Base-by-base conservation (phyloP, 2,329 filamentous ascomycete genomes). In the Macrophomina tecta region DNA sequence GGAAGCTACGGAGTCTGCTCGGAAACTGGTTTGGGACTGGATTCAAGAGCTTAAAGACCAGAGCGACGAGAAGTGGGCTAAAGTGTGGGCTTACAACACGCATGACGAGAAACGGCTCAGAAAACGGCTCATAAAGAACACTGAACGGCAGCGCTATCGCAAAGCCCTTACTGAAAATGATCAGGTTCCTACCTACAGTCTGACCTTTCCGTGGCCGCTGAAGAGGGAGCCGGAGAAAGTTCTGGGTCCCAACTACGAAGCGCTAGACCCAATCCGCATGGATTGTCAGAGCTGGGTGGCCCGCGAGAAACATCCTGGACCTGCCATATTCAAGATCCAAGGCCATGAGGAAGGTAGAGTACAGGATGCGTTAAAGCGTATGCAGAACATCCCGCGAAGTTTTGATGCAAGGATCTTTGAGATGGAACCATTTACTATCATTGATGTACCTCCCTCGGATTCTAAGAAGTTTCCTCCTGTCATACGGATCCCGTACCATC, bases 161-260 rank as follows among this genome's bases (percentile, higher is more conserved):
- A 62, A 49, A 72, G 72, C 67, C 52, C 65, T 67, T 9, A 5
- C n/a, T 18, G 30, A 38, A 18, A 5, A 32, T 7, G 38, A 36
- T 51, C n/a, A 18, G 30, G 32, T 42, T 12, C 53, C 40, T 4
- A 3, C 5, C 2, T 32, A 36, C 34, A 51, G 4, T 8, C 6
- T 23, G 32, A 23, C 14, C 6, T 40, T 66, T 30, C 6, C 34
- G 6, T 61, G 55, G 56, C 34, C 56, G 6, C 6, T 53, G 28
- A n/a, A n/a, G 11, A 62, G 23, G n/a, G 38, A 51, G 16, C 64
- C 53, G 5, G 42, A 40, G n/a, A 49, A 74, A 71, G 52, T 69
- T 1, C 75, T 79, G 42, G 73, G 74, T 5, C 68, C 69, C 61
- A 73, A 72, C 42, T 70, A 77, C 2, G 73, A 75, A 67, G 68